Evolutionary conservation across 192 early-diverging fungal genomes (phyloP).

Genomic region (Coemansia sp.): DNA sequence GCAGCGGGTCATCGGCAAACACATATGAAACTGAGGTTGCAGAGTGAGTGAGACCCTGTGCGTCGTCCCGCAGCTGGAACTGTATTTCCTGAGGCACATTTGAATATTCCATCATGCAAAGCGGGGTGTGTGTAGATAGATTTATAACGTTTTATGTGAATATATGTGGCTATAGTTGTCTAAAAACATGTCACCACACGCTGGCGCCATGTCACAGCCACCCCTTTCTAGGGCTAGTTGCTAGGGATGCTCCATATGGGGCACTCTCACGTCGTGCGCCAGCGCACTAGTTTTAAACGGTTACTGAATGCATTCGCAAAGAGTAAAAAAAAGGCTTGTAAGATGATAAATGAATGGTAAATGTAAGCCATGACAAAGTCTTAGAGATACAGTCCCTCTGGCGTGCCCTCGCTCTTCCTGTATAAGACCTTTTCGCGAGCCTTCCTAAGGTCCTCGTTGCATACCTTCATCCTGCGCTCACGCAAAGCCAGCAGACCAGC

Average conservation of each 20-base stretch:
- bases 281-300: not conserved
- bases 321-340: not conserved
- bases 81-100: conserved; percentile 20
- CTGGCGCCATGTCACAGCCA: not conserved
- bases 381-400: conserved; percentile 92
- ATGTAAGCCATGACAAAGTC: not conserved
- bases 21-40: conserved; percentile 24
- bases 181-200: not conserved
- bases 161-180: not conserved
- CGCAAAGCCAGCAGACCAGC: conserved; percentile 96
- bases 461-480: conserved; percentile 98
- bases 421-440: conserved; percentile 99
- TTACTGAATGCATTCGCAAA: not conserved
- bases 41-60: conserved; percentile 32
- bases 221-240: not conserved
- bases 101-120: conserved; percentile 2
- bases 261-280: not conserved
- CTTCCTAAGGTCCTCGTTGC: conserved; percentile 95
- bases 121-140: too few relatives aligned
- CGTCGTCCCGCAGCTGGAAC: conserved; percentile 36
- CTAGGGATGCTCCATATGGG: not conserved
- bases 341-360: not conserved
- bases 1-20: conserved; percentile 46
- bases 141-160: not conserved
- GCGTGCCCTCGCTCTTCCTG: conserved; percentile 97